These are phyloP conservation scores for Eleusine indica DNA, from an alignment of 176 grass and related monocot genomes.

Conservation along the genomic window DNA sequence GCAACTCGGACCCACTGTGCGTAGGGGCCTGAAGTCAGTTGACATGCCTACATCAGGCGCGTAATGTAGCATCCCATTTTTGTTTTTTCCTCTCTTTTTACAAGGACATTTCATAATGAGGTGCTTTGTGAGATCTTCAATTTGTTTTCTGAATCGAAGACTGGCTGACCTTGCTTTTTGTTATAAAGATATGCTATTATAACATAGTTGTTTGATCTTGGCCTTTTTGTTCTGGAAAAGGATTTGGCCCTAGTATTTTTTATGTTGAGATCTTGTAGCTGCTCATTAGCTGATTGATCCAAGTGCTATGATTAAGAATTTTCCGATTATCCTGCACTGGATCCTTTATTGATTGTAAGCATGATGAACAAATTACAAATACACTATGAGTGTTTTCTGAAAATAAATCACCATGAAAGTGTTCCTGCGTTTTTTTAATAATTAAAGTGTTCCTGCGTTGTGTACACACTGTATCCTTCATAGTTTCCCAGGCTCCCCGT, in stretches of 20 bases:
- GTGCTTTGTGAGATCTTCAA: conserved; percentile 41
- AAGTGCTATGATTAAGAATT: background rate
- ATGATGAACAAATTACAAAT: too few relatives aligned
- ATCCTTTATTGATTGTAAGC: background rate
- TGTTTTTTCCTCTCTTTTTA: conserved; percentile 20
- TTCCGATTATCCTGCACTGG: background rate
- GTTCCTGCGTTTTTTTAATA: too few relatives aligned
- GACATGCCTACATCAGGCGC: background rate
- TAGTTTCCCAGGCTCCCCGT: too few relatives aligned
- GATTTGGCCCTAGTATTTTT: conserved; percentile 11
- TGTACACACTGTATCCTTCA: too few relatives aligned
- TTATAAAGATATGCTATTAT: conserved; percentile 44
- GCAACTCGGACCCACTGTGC: background rate
- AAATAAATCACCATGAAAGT: too few relatives aligned
- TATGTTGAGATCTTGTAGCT: conserved; percentile 28
- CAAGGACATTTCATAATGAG: conserved; percentile 31
- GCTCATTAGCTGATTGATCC: conserved; percentile 8
- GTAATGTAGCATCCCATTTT: background rate
- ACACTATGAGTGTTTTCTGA: too few relatives aligned
- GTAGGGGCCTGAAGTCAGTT: background rate
- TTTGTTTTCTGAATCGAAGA: conserved; percentile 42
- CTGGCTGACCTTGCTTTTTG: conserved; percentile 35
- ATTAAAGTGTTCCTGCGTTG: too few relatives aligned
- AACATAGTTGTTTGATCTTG: conserved; percentile 44
- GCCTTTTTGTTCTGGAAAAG: conserved; percentile 40